Percentiles rank a stretch among this genome's conserved stretches.
phyloP scores from a whole-genome alignment of 2,329 filamentous ascomycete species.

The Aspergillus ochraceus region DNA sequence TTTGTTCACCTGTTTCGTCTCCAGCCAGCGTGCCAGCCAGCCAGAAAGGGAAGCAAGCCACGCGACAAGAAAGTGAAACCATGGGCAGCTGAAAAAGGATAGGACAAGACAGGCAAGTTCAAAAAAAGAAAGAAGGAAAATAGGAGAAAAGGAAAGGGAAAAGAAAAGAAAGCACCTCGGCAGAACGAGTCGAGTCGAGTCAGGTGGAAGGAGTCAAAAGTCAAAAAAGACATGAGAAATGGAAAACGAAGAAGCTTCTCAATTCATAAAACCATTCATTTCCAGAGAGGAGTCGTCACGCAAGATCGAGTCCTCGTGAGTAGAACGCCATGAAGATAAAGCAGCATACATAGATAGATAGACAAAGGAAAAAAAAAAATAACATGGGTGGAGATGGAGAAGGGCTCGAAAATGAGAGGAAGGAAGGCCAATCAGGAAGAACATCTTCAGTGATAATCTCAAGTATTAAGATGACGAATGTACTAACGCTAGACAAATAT shows the following conservation, averaged over 20 bases:
- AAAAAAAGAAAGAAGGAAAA: too few species aligned
- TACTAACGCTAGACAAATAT: constrained; percentile 15
- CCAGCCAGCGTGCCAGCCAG: too few species aligned
- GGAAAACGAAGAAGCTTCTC: constrained; percentile 9
- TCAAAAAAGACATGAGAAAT: background rate
- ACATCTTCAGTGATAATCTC: constrained; percentile 7
- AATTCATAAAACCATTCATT: constrained; percentile 18
- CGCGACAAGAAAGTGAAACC: background rate
- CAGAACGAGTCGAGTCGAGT: background rate
- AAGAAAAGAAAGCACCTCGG: background rate
- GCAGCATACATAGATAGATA: background rate
- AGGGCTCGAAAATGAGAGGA: constrained; percentile 3
- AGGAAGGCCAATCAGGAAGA: constrained; percentile 1
- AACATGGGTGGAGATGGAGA: constrained; percentile 10
- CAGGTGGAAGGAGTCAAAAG: too few species aligned
- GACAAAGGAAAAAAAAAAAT: constrained; percentile 20
- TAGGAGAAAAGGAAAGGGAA: background rate
- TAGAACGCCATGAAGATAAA: constrained; percentile 19
- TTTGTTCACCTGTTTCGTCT: background rate
- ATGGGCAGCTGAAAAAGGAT: background rate
- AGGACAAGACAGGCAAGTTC: background rate
- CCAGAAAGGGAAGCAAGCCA: background rate
- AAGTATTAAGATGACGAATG: constrained; percentile 14
- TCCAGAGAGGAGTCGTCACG: constrained; percentile 10
- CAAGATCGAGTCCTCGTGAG: constrained; percentile 9